These are phyloP conservation scores for Pichia cephalocereana DNA, from an alignment of 805 yeast genomes.

Conservation along the genomic window DNA sequence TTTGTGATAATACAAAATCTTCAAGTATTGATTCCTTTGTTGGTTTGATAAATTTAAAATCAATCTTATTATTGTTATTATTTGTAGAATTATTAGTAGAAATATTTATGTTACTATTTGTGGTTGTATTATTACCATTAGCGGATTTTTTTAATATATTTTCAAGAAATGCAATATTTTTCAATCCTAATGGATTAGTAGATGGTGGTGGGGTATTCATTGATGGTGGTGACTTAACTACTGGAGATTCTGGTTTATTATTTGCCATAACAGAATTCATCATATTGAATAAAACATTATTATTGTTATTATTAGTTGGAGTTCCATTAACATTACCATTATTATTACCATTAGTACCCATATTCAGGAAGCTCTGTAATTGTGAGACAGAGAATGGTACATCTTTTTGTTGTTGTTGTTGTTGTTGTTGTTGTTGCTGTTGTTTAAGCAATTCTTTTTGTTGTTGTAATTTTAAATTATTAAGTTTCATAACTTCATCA, in stretches of 20 bases:
- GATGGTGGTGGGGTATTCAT: background rate
- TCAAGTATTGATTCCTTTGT: slow-evolving; percentile 15
- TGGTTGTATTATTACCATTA: background rate
- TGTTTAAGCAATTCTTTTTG: slow-evolving; percentile 4
- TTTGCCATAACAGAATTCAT: slow-evolving; percentile 13
- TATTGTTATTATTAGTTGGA: slow-evolving; percentile 6
- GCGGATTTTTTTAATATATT: slow-evolving; percentile 12
- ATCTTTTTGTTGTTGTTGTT: slow-evolving; percentile 8
- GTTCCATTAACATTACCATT: background rate
- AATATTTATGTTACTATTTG: background rate
- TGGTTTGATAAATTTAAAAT: slow-evolving; percentile 12
- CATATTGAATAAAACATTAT: slow-evolving; percentile 18
- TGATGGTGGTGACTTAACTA: background rate
- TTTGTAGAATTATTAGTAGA: background rate
- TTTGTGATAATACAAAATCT: slow-evolving; percentile 23
- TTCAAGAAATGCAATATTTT: slow-evolving; percentile 12
- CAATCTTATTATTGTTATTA: slow-evolving; percentile 20
- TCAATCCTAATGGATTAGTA: slow-evolving; percentile 11
- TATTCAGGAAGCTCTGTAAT: slow-evolving; percentile 10
- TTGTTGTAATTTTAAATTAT: slow-evolving; percentile 15
- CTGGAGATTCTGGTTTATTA: slow-evolving; percentile 5
- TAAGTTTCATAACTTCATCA: slow-evolving; percentile 25
- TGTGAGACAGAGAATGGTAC: slow-evolving; percentile 11
- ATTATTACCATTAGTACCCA: background rate
- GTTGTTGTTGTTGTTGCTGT: slow-evolving; percentile 15